Evolutionary conservation across 371 early-diverging fungal species (phyloP), one percentile per base, ranked within the genome.

Genomic region (Choanephora cucurbitarum): DNA sequence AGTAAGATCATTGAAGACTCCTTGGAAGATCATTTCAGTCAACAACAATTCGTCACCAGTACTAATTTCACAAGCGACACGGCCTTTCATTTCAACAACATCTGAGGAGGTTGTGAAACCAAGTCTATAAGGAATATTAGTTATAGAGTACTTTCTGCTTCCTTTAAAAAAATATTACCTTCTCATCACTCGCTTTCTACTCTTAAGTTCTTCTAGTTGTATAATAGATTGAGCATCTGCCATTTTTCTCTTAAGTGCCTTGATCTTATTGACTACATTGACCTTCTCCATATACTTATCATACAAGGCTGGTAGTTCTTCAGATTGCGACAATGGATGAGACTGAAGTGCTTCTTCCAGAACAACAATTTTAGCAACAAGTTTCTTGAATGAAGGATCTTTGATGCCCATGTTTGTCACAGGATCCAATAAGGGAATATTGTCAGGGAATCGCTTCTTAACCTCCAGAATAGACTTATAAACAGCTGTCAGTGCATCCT

Each of bases 11-110:
- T 91, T 93, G 73, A 99, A 99, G 0, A 93, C 93, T 58, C 98
- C 97, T 71, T 97, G 93, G 79, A 99, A 96, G 32, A 99, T 91
- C 91, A 99, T 88, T 82, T 99, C 99, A 0, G 99, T 99, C 55
- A 99, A 76, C 49, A 99, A 58, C 34, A 99, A 75, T 73, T 98
- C 99, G 73, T 99, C 99, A 15, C 98, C 99, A 3, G 94, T 85
- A 24, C 92, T 93, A 57, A 99, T 96, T 79, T 99, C 99, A 67
- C 99, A 99, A 2, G 99, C 99, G 9, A 99, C 98, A 58, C 98
- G 92, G 32, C 99, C 99, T 78, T 98, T 98, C 81, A 97, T 85
- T 57, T 94, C 91, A 55, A 98, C 91, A 19, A 97, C 91, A 68
- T 95, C 98, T 13, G 84, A 71, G 0, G 70, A 73, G 2, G 87